These are phyloP conservation scores for Begonia masoniana DNA, from an alignment of 306 rosid species.

Conservation along the genomic window DNA sequence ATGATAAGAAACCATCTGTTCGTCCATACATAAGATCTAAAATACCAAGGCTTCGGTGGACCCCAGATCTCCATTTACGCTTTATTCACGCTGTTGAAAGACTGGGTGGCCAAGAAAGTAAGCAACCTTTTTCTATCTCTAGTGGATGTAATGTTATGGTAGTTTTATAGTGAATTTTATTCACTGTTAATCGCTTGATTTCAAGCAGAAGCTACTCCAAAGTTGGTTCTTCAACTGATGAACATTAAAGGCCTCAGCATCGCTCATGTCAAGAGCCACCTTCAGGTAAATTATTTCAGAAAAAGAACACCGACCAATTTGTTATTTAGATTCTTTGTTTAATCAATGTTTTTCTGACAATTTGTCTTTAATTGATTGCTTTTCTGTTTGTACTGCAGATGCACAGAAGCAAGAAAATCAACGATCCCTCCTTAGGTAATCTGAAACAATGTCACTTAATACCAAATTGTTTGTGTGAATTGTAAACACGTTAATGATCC, in stretches of 20 bases:
- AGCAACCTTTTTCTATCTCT: not conserved
- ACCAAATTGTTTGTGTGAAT: too few species aligned
- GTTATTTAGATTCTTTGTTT: too few species aligned
- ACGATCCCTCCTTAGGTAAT: conserved; percentile 61
- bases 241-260: conserved; percentile 38
- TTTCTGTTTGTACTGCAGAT: conserved; percentile 27
- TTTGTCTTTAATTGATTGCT: too few species aligned
- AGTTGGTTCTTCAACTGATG: conserved; percentile 37
- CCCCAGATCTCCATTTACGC: conserved; percentile 84
- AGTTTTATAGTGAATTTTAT: too few species aligned
- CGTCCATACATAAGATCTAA: conserved; percentile 95
- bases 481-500: too few species aligned
- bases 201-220: conserved; percentile 36
- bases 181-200: conserved; percentile 2
- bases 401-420: conserved; percentile 81
- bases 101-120: conserved; percentile 95
- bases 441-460: not conserved
- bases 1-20: conserved; percentile 37
- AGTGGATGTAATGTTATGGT: too few species aligned
- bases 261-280: conserved; percentile 44
- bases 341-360: too few species aligned
- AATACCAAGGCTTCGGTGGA: conserved; percentile 84
- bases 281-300: conserved; percentile 21
- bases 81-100: conserved; percentile 80
- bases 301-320: too few species aligned